Evolutionary conservation across 2,329 filamentous ascomycete species (phyloP), one percentile per base, ranked within the genome.

Genomic region (Fusarium virguliforme): DNA sequence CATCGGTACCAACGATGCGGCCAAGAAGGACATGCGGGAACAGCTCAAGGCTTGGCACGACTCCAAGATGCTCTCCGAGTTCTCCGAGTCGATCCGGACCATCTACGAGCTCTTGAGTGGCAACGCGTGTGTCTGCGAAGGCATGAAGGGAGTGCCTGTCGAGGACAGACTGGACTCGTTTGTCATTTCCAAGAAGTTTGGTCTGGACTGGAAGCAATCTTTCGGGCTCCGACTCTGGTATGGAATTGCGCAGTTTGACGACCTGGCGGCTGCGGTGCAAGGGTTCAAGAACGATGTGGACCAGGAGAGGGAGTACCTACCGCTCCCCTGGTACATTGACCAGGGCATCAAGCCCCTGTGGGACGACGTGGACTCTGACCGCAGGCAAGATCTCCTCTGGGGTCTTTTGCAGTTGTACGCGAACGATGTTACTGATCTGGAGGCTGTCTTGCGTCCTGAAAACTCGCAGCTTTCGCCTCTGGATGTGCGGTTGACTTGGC

Each of bases 161-260:
- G 96, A 98, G 80, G 94, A 98, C 81, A 91, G 92, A 48, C 88
- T 92, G 40, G 88, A 91, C 13, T 91, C 91, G 0, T 97, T 99
- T 77, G 87, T 90, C 60, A 93, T 99, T 71, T 93, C 94, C 1
- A 88, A 92, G 75, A 91, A 91, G 51, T 99, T 98, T 78, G 90
- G 90, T 5, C 85, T 99, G 37, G 93, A 97, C 79, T 99, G 96
- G 96, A 91, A 94, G 79, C 95, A 97, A 77, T 91, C 95, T 1
- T 97, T 99, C 80, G 95, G 94, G 10, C 86, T 99, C 55, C 90
- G 95, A 46, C 85, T 99, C 2, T 98, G 94, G 93, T 99, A 97
- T 79, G 91, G 91, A 48, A 92, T 90, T 41, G 86, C 88, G 3
- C 84, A 88, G 35, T 86, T 90, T 40, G 92, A 94, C 48, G 87